These are phyloP conservation scores for Aureobasidium sp. DNA, from an alignment of 2,329 filamentous ascomycete genomes.

Conservation along the genomic window DNA sequence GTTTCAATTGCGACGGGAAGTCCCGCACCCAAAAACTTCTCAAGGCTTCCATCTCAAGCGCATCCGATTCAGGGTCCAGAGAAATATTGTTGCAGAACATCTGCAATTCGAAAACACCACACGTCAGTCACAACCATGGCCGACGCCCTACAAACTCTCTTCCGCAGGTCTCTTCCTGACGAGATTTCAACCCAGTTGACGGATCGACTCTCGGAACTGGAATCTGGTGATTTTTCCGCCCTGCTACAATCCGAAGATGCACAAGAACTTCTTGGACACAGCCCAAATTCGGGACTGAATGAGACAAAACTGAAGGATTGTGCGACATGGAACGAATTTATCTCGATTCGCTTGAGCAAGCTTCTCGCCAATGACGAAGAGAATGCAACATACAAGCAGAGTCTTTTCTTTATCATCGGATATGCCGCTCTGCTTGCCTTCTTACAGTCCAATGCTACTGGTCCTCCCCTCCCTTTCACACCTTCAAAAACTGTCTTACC, in stretches of 20 bases:
- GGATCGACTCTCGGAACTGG: slow-evolving; percentile 29
- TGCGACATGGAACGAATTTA: slow-evolving; percentile 35
- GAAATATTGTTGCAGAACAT: not conserved
- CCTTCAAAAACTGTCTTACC: slow-evolving; percentile 44
- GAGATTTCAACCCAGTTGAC: slow-evolving; percentile 32
- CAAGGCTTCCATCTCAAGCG: not conserved
- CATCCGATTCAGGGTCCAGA: not conserved
- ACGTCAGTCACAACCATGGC: not conserved
- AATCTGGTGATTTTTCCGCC: slow-evolving; percentile 34
- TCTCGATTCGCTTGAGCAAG: slow-evolving; percentile 34
- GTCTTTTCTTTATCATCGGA: slow-evolving; percentile 47
- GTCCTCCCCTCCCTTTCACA: slow-evolving; percentile 62
- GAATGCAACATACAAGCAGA: slow-evolving; percentile 30
- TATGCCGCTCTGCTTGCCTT: slow-evolving; percentile 68
- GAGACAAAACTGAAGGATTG: slow-evolving; percentile 26
- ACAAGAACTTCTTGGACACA: slow-evolving; percentile 32
- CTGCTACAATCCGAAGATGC: slow-evolving; percentile 33
- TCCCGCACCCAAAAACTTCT: not conserved
- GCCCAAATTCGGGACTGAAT: slow-evolving; percentile 26
- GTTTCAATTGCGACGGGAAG: no score
- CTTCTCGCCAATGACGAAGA: slow-evolving; percentile 25
- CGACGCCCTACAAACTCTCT: slow-evolving; percentile 34
- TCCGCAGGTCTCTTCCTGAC: slow-evolving; percentile 32
- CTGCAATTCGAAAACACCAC: not conserved
- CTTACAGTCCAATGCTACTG: slow-evolving; percentile 79